phyloP scores from a whole-genome alignment of 768 basidiomycete species.

The Daedaleopsis sinensis region DNA sequence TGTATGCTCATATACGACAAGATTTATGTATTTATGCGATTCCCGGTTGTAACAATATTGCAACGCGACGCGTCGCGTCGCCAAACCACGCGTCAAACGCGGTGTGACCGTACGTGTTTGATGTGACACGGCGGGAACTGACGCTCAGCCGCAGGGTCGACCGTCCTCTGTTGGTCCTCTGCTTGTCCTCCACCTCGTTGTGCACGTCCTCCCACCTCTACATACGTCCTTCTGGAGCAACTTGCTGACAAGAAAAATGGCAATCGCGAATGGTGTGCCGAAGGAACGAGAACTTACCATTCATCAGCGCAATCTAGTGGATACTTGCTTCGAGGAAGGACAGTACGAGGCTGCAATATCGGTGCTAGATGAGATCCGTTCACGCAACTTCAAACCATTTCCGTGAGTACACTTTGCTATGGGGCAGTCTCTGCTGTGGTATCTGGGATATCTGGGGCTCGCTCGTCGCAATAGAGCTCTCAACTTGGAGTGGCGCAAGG shows the following conservation, averaged over 20 bases:
- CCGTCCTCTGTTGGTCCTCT: no score
- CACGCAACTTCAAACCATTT: conserved; percentile 57
- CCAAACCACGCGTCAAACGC: no score
- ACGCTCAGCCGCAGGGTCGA: no score
- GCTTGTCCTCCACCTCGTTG: background rate
- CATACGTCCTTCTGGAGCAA: background rate
- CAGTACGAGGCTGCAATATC: conserved; percentile 72
- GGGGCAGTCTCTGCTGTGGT: background rate
- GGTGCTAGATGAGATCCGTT: conserved; percentile 63
- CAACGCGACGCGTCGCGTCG: no score
- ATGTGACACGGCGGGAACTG: background rate
- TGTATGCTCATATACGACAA: no score
- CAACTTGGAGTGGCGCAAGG: background rate
- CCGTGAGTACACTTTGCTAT: conserved; percentile 43
- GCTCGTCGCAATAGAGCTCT: background rate
- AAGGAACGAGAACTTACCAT: conserved; percentile 48
- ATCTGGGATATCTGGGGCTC: background rate
- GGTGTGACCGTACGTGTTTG: no score
- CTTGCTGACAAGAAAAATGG: background rate
- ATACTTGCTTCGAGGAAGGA: conserved; percentile 76
- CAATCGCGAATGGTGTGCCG: background rate
- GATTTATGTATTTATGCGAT: no score
- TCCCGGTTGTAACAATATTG: no score
- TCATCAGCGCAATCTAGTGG: conserved; percentile 59
- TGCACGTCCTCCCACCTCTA: background rate